phyloP scores from a whole-genome alignment of 2,329 filamentous ascomycete species.

The Beauveria australis region DNA sequence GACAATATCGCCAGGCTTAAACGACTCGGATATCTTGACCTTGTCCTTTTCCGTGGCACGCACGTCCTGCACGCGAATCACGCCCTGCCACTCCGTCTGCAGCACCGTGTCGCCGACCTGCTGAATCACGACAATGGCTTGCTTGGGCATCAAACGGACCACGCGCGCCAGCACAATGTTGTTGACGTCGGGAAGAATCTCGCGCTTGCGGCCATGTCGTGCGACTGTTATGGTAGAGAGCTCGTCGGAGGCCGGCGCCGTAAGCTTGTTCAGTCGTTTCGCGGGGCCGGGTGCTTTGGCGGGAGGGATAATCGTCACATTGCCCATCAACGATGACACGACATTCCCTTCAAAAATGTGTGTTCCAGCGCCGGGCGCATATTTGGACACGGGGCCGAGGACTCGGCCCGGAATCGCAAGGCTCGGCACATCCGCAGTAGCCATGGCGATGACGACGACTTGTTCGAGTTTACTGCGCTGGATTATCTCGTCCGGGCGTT shows the following conservation, averaged over 20 bases:
- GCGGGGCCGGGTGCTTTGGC: slow-evolving; percentile 40
- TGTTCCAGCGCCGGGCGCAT: slow-evolving; percentile 70
- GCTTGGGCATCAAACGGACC: slow-evolving; percentile 73
- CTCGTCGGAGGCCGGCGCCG: slow-evolving; percentile 32
- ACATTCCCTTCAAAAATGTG: slow-evolving; percentile 70
- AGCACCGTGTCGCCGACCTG: slow-evolving; percentile 67
- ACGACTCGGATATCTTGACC: slow-evolving; percentile 83
- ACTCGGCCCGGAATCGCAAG: slow-evolving; percentile 75
- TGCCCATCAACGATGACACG: slow-evolving; percentile 75
- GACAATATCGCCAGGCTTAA: slow-evolving; percentile 87
- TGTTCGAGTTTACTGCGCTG: neutral
- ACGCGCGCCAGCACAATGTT: slow-evolving; percentile 78
- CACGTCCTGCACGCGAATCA: slow-evolving; percentile 85
- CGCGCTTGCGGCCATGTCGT: slow-evolving; percentile 44
- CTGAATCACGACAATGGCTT: slow-evolving; percentile 79
- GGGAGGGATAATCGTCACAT: slow-evolving; percentile 47
- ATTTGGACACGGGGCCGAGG: slow-evolving; percentile 60
- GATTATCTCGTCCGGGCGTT: neutral
- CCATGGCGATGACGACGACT: slow-evolving; percentile 18
- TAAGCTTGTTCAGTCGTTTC: slow-evolving; percentile 53
- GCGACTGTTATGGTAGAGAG: slow-evolving; percentile 50
- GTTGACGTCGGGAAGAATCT: slow-evolving; percentile 73
- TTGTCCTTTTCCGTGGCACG: slow-evolving; percentile 93
- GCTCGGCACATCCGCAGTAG: slow-evolving; percentile 32
- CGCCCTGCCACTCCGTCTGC: slow-evolving; percentile 73